phyloP scores from a whole-genome alignment of 345 rosid species.

The Lagerstroemia speciosa region DNA sequence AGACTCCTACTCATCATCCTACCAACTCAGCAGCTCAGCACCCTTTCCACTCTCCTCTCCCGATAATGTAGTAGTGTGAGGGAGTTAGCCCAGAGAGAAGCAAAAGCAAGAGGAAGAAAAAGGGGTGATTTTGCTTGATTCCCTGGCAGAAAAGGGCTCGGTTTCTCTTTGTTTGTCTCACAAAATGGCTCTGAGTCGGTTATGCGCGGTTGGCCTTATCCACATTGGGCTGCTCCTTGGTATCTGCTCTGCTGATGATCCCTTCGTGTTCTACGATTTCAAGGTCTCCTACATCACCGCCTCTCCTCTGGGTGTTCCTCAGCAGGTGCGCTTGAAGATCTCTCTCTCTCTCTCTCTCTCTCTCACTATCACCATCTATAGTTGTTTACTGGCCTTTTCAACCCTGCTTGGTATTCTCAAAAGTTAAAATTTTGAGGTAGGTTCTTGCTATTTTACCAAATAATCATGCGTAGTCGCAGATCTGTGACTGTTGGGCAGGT shows the following conservation, averaged over 20 bases:
- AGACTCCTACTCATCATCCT: not conserved
- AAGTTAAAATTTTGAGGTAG: not conserved
- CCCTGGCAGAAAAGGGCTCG: not conserved
- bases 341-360: slow-evolving; percentile 7
- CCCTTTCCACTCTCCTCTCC: not conserved
- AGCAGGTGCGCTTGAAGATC: slow-evolving; percentile 42
- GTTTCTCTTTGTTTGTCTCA: not conserved
- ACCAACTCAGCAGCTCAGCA: not conserved
- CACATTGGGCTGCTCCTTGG: slow-evolving; percentile 35
- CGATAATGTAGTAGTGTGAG: slow-evolving; percentile 1
- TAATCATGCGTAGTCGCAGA: not conserved
- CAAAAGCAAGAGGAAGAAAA: not conserved
- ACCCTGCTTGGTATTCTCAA: no score
- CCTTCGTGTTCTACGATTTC: slow-evolving; percentile 50
- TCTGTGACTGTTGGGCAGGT: slow-evolving; percentile 3
- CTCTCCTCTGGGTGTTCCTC: slow-evolving; percentile 93
- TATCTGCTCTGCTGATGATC: slow-evolving; percentile 62
- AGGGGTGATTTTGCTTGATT: slow-evolving; percentile 1
- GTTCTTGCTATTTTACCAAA: not conserved
- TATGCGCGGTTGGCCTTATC: slow-evolving; percentile 26
- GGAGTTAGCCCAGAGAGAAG: not conserved
- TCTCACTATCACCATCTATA: no score
- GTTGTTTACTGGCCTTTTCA: no score
- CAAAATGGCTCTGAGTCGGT: slow-evolving; percentile 42
- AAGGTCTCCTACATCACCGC: slow-evolving; percentile 90